Conservation (phyloP, 106 monocot species). For the Dioscorea alata region DNA sequence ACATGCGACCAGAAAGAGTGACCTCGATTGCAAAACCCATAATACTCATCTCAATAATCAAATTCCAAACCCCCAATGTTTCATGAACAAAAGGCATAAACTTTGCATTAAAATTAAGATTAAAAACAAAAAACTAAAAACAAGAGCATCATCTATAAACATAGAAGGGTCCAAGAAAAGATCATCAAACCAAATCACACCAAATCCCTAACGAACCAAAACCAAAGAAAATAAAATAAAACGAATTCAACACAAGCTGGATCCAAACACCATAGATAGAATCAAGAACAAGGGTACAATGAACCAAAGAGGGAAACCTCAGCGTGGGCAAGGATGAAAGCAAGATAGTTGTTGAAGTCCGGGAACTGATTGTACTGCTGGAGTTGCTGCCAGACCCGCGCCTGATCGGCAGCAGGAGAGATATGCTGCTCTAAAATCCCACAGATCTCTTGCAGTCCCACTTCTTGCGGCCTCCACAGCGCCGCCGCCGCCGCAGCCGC, state of each 20-base stretch:
- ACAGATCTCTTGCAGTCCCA: slow-evolving; percentile 96
- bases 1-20: no score
- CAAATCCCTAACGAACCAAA: slow-evolving; percentile 3
- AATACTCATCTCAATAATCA: no score
- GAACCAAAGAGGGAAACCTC: slow-evolving; percentile 28
- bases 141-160: no score
- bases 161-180: no score
- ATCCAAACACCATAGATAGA: not conserved
- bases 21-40: no score
- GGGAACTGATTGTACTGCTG: slow-evolving; percentile 83
- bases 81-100: no score
- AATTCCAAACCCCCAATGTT: no score
- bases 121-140: no score
- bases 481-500: slow-evolving; percentile 27
- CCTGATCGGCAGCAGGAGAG: slow-evolving; percentile 82
- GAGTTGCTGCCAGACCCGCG: slow-evolving; percentile 84
- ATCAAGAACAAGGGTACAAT: not conserved
- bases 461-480: slow-evolving; percentile 85
- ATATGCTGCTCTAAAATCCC: slow-evolving; percentile 82
- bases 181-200: not conserved
- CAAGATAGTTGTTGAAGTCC: slow-evolving; percentile 95
- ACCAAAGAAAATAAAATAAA: not conserved
- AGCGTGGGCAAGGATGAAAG: slow-evolving; percentile 73
- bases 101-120: no score
- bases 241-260: not conserved